A percentile compares a stretch with the other conserved stretches of the same genome.
phyloP scores from a whole-genome alignment of 257 asterid genomes.

The Jaltomata sinuosa region DNA sequence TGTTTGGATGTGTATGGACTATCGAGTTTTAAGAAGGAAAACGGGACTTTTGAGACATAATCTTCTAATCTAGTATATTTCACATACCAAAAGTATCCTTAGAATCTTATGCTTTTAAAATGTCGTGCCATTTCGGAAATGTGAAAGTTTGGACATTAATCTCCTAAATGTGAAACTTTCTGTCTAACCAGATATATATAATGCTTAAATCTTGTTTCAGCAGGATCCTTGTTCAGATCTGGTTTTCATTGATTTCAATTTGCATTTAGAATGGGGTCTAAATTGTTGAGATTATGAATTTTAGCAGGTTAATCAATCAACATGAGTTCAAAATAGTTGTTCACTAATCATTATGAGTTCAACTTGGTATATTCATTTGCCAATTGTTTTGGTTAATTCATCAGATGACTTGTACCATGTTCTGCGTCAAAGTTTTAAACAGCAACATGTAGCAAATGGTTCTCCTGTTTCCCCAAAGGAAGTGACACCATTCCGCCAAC shows the following conservation, averaged over 20 bases:
- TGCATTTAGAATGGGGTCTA: not conserved
- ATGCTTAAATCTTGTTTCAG: not conserved
- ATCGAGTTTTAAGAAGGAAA: not conserved
- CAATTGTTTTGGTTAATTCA: not conserved
- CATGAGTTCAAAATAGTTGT: not conserved
- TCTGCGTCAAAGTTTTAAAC: not conserved
- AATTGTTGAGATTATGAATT: not conserved
- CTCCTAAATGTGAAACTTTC: not conserved
- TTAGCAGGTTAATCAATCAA: not conserved
- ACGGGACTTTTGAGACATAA: not conserved
- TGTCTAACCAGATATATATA: not conserved
- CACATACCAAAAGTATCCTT: not conserved
- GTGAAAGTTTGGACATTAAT: not conserved
- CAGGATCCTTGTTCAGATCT: not conserved
- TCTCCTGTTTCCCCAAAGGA: slow-evolving; percentile 3
- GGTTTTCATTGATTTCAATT: not conserved
- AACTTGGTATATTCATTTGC: not conserved
- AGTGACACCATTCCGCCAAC: not conserved
- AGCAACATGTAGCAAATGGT: not conserved
- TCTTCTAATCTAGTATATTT: not conserved
- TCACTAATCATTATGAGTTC: not conserved
- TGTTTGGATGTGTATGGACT: not conserved
- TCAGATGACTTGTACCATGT: slow-evolving; percentile 1
- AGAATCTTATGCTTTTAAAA: not conserved
- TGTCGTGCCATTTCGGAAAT: not conserved